Evolutionary conservation across 331 rosid species (phyloP).

Genomic region (Stylosanthes scabra): DNA sequence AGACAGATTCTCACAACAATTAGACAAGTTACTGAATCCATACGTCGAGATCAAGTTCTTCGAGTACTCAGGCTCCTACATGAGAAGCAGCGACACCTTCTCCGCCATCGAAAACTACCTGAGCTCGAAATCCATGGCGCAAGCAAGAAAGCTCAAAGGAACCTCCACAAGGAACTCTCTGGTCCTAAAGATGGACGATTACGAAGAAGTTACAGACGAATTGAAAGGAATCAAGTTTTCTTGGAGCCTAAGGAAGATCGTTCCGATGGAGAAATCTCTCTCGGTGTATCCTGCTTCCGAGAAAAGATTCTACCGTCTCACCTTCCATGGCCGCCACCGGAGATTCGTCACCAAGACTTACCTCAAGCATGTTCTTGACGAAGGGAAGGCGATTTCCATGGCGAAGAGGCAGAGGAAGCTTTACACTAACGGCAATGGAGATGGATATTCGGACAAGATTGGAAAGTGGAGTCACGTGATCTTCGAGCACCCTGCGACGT

Average conservation of each 20-base stretch:
- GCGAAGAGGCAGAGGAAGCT: slow-evolving; percentile 32
- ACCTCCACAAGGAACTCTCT: neutral
- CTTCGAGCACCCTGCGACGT: slow-evolving; percentile 62
- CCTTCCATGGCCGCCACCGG: neutral
- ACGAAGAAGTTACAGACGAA: slow-evolving; percentile 7
- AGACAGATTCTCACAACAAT: slow-evolving; percentile 1
- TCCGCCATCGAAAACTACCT: slow-evolving; percentile 35
- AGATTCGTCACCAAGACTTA: neutral
- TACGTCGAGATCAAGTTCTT: slow-evolving; percentile 34
- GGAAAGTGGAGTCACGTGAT: slow-evolving; percentile 52
- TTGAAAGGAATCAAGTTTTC: slow-evolving; percentile 26
- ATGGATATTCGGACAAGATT: neutral
- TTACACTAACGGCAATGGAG: slow-evolving; percentile 21
- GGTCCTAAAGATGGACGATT: slow-evolving; percentile 28
- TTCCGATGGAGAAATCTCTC: neutral
- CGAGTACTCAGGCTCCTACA: slow-evolving; percentile 16
- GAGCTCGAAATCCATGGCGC: slow-evolving; percentile 16
- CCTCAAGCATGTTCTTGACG: slow-evolving; percentile 28
- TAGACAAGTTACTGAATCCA: slow-evolving; percentile 26
- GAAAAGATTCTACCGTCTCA: slow-evolving; percentile 17
- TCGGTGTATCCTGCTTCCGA: slow-evolving; percentile 20
- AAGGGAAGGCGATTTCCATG: slow-evolving; percentile 28
- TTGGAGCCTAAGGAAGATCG: slow-evolving; percentile 30
- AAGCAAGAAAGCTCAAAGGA: slow-evolving; percentile 29
- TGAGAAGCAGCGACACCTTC: slow-evolving; percentile 23